Evolutionary conservation across 495 filamentous ascomycete genomes (phyloP), one percentile per base, ranked within the genome.

Genomic region (Penicillium maclennaniae): DNA sequence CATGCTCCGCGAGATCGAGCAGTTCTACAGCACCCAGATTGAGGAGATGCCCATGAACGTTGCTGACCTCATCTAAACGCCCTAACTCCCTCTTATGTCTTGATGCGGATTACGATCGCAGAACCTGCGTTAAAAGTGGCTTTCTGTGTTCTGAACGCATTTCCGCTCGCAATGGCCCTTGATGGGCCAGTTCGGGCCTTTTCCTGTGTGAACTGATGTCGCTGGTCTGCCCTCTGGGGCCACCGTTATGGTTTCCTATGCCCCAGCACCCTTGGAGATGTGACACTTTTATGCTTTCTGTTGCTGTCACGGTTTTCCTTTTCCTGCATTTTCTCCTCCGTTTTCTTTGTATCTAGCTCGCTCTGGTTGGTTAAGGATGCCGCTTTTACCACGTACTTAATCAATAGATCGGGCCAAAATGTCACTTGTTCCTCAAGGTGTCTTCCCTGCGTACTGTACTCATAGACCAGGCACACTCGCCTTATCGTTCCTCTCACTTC

Each of bases 1-100:
- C 70, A 98, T 98, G 85, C 89, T 98, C 83, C 86, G 93, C 63
- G 95, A 98, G 73, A 98, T 98, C 58, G 93, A 78, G 65, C 79
- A 82, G 68, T 84, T 82, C 69, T 84, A 84, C 74, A 81, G 77
- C 74, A 83, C 75, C 66, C 79, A 82, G 68, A 78, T 82, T 53
- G 79, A 82, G 67, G 79, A 82, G 71, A 82, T 82, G 79, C 79
- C 79, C 61, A 82, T 82, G 79, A 82, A 80, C 71, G 76, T 78
- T 73, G 78, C 78, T 54, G 42, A 80, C 65, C 77, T 80, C 61
- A 80, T 80, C 69, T 80, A 78, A 77, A 69, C 55, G 47, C 53
- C 54, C 52, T 68, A 63, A 66, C 49, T 45, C 53, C 53, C 45
- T 53, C 62, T 66, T 62, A 69, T 66, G 65, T 69, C 66, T 64